phyloP scores from a whole-genome alignment of 2,329 filamentous ascomycete species.

The Colletotrichum lini region DNA sequence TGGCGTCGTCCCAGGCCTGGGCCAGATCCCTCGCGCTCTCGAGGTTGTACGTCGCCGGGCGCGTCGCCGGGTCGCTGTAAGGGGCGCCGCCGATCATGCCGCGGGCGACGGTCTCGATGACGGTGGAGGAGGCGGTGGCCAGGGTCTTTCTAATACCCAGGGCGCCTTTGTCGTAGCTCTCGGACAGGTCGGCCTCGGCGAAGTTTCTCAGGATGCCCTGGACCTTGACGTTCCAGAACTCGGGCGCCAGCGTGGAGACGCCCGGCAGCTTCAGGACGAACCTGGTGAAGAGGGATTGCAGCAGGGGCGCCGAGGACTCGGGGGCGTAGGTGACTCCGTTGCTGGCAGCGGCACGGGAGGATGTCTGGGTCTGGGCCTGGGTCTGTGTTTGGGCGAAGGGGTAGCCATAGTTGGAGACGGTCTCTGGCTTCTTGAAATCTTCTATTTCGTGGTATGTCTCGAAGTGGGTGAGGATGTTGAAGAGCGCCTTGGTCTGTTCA shows the following conservation, averaged over 20 bases:
- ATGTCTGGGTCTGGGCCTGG: too few relatives aligned
- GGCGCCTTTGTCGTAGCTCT: constrained; percentile 85
- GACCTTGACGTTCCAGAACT: constrained; percentile 77
- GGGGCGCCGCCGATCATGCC: constrained; percentile 75
- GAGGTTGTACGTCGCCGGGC: constrained; percentile 66
- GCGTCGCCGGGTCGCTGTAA: constrained; percentile 38
- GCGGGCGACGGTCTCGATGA: constrained; percentile 78
- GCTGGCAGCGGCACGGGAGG: background rate
- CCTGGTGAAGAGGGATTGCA: constrained; percentile 77
- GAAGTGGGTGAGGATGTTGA: constrained; percentile 72
- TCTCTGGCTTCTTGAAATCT: constrained; percentile 75
- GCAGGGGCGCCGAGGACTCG: constrained; percentile 71
- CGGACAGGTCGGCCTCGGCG: constrained; percentile 78
- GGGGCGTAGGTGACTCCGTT: constrained; percentile 45
- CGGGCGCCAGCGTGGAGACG: constrained; percentile 71
- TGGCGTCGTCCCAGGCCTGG: constrained; percentile 76
- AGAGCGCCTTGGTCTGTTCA: constrained; percentile 66
- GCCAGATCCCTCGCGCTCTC: constrained; percentile 72
- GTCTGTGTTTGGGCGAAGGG: constrained; percentile 66
- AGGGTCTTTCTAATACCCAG: constrained; percentile 82
- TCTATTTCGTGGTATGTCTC: constrained; percentile 79
- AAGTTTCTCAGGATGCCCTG: constrained; percentile 73
- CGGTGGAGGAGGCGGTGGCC: constrained; percentile 77
- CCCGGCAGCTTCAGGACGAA: constrained; percentile 78
- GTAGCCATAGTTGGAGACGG: constrained; percentile 77